phyloP scores from a whole-genome alignment of 108 stramenopile species.

The Nannochloropsis gaditana region DNA sequence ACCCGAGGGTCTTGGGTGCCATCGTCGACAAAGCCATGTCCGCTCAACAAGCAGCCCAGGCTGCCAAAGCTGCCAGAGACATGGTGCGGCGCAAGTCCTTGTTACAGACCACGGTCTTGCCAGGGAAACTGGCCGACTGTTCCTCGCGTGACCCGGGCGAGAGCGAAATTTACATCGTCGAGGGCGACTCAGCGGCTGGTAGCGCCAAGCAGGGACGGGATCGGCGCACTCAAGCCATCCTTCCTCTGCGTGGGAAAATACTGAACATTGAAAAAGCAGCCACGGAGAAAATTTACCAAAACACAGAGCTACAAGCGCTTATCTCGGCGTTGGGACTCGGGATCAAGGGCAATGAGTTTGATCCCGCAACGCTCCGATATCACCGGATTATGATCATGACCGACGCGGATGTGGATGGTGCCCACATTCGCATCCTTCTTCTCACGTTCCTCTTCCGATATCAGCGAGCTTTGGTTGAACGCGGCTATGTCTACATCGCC shows the following conservation, averaged over 20 bases:
- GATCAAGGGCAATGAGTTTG: slow-evolving; percentile 73
- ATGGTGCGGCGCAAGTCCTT: slow-evolving; percentile 83
- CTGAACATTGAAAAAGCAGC: slow-evolving; percentile 89
- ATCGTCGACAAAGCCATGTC: slow-evolving; percentile 74
- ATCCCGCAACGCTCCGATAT: slow-evolving; percentile 62
- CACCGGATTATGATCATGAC: slow-evolving; percentile 88
- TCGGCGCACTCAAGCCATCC: slow-evolving; percentile 80
- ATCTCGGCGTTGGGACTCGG: slow-evolving; percentile 84
- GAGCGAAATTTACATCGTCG: slow-evolving; percentile 88
- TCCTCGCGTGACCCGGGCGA: slow-evolving; percentile 64
- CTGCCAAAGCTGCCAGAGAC: slow-evolving; percentile 85
- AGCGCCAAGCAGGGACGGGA: slow-evolving; percentile 90
- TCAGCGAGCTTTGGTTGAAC: slow-evolving; percentile 77
- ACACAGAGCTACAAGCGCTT: slow-evolving; percentile 78
- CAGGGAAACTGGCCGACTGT: slow-evolving; percentile 85
- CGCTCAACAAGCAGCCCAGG: slow-evolving; percentile 80
- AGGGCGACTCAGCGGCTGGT: slow-evolving; percentile 89
- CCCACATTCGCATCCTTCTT: slow-evolving; percentile 87
- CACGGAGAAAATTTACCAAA: slow-evolving; percentile 80
- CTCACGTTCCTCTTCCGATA: slow-evolving; percentile 88
- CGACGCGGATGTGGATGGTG: slow-evolving; percentile 93
- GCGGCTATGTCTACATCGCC: slow-evolving; percentile 83
- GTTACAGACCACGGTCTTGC: slow-evolving; percentile 69
- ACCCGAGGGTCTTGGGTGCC: slow-evolving; percentile 68
- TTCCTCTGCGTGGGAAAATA: slow-evolving; percentile 89